These are phyloP conservation scores for Catenaria anguillulae DNA, from an alignment of 371 early-diverging fungal genomes.

Conservation along the genomic window DNA sequence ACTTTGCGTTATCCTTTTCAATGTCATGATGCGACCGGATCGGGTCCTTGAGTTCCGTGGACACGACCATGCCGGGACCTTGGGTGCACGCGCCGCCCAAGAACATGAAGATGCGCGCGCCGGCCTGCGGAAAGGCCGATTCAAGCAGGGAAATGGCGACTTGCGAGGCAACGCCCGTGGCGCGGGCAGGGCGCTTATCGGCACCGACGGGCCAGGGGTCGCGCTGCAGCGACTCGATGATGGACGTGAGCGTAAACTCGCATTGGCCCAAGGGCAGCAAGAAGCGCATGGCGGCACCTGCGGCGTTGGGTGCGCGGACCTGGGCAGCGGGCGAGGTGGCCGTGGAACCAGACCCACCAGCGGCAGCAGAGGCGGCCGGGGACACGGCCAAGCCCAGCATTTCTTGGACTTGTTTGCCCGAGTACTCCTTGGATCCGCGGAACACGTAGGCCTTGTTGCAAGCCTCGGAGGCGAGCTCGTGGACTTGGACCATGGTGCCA, in stretches of 20 bases:
- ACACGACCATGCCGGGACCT: constrained; percentile 95
- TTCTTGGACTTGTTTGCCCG: constrained; percentile 82
- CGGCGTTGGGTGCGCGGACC: not conserved
- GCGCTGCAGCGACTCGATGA: constrained; percentile 86
- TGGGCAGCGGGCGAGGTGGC: not conserved
- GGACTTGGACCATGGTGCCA: constrained; percentile 97
- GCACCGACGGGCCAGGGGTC: constrained; percentile 98
- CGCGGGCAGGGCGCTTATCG: constrained; percentile 87
- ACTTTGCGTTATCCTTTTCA: constrained; percentile 84
- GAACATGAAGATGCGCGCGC: constrained; percentile 93
- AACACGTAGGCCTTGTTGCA: constrained; percentile 96
- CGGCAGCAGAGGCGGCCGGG: not conserved
- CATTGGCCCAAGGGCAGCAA: constrained; percentile 82
- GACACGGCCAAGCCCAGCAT: constrained; percentile 64
- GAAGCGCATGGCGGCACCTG: constrained; percentile 35
- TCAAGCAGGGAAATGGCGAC: constrained; percentile 94
- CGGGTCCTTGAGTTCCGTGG: constrained; percentile 81
- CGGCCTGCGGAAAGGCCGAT: constrained; percentile 81
- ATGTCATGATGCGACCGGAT: constrained; percentile 96
- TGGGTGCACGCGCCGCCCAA: constrained; percentile 96
- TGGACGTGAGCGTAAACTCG: constrained; percentile 83
- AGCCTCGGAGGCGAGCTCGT: constrained; percentile 84
- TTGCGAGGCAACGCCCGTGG: constrained; percentile 95
- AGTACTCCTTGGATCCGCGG: constrained; percentile 95
- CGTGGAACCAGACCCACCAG: not conserved